Evolutionary conservation across 495 filamentous ascomycete genomes (phyloP), one percentile per base, ranked within the genome.

Genomic region (Poronia punctata): DNA sequence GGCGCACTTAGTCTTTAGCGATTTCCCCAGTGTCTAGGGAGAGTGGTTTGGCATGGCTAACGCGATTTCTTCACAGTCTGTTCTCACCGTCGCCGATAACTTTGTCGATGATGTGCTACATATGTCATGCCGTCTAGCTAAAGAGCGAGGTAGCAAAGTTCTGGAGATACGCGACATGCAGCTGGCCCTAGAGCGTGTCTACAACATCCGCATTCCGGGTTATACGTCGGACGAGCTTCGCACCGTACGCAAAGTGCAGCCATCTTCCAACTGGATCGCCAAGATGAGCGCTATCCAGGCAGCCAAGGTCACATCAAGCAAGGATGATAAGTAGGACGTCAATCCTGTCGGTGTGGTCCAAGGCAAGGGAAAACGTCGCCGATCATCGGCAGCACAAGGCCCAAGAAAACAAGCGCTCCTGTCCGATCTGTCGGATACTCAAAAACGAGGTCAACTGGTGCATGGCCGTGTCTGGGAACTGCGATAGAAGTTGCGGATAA

Each of bases 241-340:
- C 40, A 96, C 87, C 3, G 89, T 96, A 15, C 80, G 87, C 54
- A 95, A 95, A 64, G 80, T 90, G 17, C 82, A 88, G 59, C 92
- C 92, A 4, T 78, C 86, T 33, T 70, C 78, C 32, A 82, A 75
- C 18, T 97, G 92, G 86, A 86, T 88, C 38, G 80, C 84, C 52
- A 98, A 98, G 73, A 90, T 98, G 80, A 86, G 86, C 45, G 90
- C 90, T 7, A 79, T 98, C 8, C 85, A 93, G 64, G 92, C 89
- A 7, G 88, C 87, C 43, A 98, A 98, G 67, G 74, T 79, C 21
- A 77, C 74, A 52, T 72, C 74, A 9, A 71, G 75, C 9, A 78
- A 77, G 53, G 66, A 65, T 14, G 67, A 72, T 36, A 59, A 59
- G 42, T 59, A 59, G 52, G 49, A 49, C 9, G 4, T 19, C 33